Conservation (phyloP, 345 rosid genomes). For the Populus pruinosa region DNA sequence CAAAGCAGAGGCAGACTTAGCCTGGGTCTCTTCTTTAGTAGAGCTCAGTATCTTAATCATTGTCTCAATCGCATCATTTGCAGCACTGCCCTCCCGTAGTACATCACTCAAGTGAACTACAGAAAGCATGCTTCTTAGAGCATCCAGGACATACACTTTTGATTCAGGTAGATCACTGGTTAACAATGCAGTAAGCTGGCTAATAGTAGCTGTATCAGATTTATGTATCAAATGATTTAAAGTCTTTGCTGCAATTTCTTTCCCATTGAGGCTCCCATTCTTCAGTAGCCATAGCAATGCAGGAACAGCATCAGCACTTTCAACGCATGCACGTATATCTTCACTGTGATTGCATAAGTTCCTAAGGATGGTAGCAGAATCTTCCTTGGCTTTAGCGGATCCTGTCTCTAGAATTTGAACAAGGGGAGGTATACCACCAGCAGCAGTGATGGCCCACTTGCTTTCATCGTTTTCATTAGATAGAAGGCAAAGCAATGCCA, state of each 20-base stretch:
- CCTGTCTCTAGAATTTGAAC: conserved; percentile 98
- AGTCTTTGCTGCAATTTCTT: conserved; percentile 98
- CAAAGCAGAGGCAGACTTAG: conserved; percentile 89
- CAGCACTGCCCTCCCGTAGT: conserved; percentile 93
- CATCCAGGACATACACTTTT: conserved; percentile 88
- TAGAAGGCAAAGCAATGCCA: conserved; percentile 89
- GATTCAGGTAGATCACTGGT: conserved; percentile 98
- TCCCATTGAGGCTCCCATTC: conserved; percentile 94
- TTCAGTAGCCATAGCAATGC: conserved; percentile 96
- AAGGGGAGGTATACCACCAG: conserved; percentile 99
- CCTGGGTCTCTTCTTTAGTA: conserved; percentile 88
- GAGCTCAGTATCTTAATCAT: conserved; percentile 87
- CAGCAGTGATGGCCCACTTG: conserved; percentile 99
- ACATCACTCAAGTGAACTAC: conserved; percentile 75
- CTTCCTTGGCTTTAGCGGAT: conserved; percentile 97
- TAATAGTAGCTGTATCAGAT: conserved; percentile 94
- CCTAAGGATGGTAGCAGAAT: conserved; percentile 92
- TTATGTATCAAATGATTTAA: conserved; percentile 93
- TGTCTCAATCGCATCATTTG: conserved; percentile 97
- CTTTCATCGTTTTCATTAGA: conserved; percentile 98
- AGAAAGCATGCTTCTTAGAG: conserved; percentile 91
- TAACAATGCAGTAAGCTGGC: conserved; percentile 92
- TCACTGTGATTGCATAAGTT: conserved; percentile 99
- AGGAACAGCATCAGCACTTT: conserved; percentile 99
- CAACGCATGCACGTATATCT: conserved; percentile 99